Base-by-base conservation (phyloP, 768 basidiomycete genomes). In the Boletus huronensis region DNA sequence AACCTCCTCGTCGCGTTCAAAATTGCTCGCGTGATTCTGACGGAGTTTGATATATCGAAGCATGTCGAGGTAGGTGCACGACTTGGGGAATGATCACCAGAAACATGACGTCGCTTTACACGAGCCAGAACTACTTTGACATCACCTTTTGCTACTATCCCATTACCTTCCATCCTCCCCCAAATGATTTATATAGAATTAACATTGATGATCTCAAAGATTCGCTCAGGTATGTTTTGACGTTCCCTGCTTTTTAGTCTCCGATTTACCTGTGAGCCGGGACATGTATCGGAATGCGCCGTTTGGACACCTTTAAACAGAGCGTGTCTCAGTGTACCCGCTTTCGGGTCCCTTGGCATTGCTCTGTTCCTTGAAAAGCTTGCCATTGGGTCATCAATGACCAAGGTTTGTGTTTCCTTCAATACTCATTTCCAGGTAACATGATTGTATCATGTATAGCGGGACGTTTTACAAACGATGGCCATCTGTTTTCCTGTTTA, bases 111-210 rank as follows among this genome's bases (percentile, higher is more conserved):
- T 44, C 19, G 14, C 28, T 17, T 52, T 39, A 26, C 35, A 36
- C n/a, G 42, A 19, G 29, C 6, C 61, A 98, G 93, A 82, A 87
- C 48, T 76, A 98, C 45, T 98, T 96, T 74, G 92, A 98, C 64
- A 86, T 98, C 67, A 90, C 87, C 0, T 98, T 95, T 70, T 98
- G 97, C 70, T 99, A 99, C 70, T 99, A 98, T 73, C 97, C 97
- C 0, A 98, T 99, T 52, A 92, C 93, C 0, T 99, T 97, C 75
- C 82, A 89, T 54, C 93, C 96, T 9, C 93, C 95, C 17, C 88
- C 93, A 1, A 87, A 93, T 61, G 94, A 98, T 66, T 93, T 93
- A 17, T 94, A 96, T 68, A 88, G 89, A 4, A 95, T 99, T 55
- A 89, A 87, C 3, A 77, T 90, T 0, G 91, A 95, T 31, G 90